Evolutionary conservation across 192 early-diverging fungal species (phyloP), one percentile per base, ranked within the genome.

Genomic region (Coemansia sp.): DNA sequence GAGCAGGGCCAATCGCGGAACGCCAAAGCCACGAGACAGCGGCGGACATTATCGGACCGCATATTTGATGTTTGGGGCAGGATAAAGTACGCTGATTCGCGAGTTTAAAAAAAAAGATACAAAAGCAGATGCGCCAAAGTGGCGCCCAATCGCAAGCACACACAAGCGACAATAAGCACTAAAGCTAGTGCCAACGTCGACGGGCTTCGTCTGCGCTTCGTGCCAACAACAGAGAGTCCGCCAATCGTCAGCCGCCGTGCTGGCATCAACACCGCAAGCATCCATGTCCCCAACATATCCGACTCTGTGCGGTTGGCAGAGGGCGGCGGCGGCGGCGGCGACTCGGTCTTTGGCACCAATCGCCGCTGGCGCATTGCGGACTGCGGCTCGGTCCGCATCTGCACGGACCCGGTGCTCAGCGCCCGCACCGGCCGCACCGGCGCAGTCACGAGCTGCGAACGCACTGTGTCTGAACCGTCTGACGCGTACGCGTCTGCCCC

Each of bases 221-320:
- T 17, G 31, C 26, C 26, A 7, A n/a, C 26, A n/a, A 17, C 22
- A 22, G 2, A 26, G 23, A 14, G 22, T 3, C 40, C 59, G 8
- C 66, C 77, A 64, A 80, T 38, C 8, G 68, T 63, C 50, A 74
- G 47, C 12, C 72, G 78, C 3, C 78, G 68, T 59, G 75, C 59
- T 6, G 78, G 78, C 47, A 81, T 61, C 47, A 71, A 69, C 38
- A 63, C 59, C 49, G 78, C 72, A 67, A 63, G 46, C 42, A 26
- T 44, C 22, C 66, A 42, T 28, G 23, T 11, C 60, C 20, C 26
- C 25, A 25, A 46, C 17, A 20, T 52, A 53, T 21, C 37, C 14
- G 5, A n/a, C 5, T 26, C 52, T n/a, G 59, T 3, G 4, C 4
- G 28, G 17, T 9, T 31, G 28, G 34, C 12, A 15, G 3, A 28